phyloP scores from a whole-genome alignment of 148 eudicot species.

The Vaccinium vitisidaea region DNA sequence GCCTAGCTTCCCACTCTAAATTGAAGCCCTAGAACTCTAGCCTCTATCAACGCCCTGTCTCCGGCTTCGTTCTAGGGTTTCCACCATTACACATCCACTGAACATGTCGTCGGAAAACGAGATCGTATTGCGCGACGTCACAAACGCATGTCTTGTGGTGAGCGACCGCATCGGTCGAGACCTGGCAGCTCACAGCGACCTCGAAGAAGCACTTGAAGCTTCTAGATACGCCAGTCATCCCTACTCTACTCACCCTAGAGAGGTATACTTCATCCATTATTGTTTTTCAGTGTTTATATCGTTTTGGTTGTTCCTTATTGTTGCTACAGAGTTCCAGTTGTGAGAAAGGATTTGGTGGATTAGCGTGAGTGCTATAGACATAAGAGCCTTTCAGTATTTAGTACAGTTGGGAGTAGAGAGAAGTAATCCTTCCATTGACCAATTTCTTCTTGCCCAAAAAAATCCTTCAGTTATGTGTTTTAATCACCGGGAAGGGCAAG shows the following conservation, averaged over 20 bases:
- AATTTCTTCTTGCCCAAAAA: background rate
- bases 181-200: constrained; percentile 58
- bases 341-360: background rate
- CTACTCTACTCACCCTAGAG: constrained; percentile 80
- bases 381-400: background rate
- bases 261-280: constrained; percentile 40
- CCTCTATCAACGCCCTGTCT: background rate
- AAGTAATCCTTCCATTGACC: background rate
- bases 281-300: background rate
- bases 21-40: constrained; percentile 20
- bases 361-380: background rate
- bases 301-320: background rate
- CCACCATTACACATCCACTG: background rate
- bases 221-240: constrained; percentile 88
- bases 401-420: background rate
- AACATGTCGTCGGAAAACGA: constrained; percentile 53
- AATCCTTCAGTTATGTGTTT: background rate
- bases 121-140: constrained; percentile 73
- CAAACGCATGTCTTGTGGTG: constrained; percentile 74
- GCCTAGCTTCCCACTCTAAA: background rate
- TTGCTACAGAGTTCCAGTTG: background rate
- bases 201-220: constrained; percentile 87
- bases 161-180: constrained; percentile 83
- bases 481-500: background rate
- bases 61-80: background rate